These are phyloP conservation scores for Lactarius sanguifluus DNA, from an alignment of 768 basidiomycete species.

Conservation along the genomic window DNA sequence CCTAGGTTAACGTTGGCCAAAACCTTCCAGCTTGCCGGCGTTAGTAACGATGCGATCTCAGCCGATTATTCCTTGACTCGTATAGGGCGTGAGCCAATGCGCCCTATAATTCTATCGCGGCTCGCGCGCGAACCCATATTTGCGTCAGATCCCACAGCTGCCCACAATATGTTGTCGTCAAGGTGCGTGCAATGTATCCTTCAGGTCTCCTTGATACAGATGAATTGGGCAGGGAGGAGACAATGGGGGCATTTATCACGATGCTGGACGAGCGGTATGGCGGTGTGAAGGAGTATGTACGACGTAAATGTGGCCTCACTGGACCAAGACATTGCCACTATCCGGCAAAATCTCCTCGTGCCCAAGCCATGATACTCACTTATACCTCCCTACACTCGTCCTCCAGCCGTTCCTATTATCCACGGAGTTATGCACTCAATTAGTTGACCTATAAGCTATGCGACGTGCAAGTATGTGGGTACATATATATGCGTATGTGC, in stretches of 20 bases:
- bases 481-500: constrained; percentile 1
- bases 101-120: constrained; percentile 66
- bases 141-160: constrained; percentile 68
- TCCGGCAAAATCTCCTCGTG: constrained; percentile 57
- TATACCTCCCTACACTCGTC: background rate
- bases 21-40: constrained; percentile 63
- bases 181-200: constrained; percentile 46
- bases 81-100: constrained; percentile 76
- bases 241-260: constrained; percentile 70
- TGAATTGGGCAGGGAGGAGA: constrained; percentile 52
- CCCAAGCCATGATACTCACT: constrained; percentile 5
- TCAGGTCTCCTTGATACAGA: background rate
- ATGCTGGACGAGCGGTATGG: constrained; percentile 64
- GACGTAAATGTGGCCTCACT: constrained; percentile 54
- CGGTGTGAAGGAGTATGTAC: constrained; percentile 64
- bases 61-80: constrained; percentile 76
- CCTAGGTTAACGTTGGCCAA: background rate
- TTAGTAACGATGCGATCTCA: constrained; percentile 61
- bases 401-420: background rate
- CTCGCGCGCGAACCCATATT: constrained; percentile 71
- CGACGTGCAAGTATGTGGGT: background rate
- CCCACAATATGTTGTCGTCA: constrained; percentile 81
- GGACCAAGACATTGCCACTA: constrained; percentile 59
- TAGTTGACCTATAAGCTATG: constrained; percentile 4
- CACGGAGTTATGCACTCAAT: constrained; percentile 1